Conservation (phyloP, 2,329 filamentous ascomycete species). For the Dactylonectria estremocensis region DNA sequence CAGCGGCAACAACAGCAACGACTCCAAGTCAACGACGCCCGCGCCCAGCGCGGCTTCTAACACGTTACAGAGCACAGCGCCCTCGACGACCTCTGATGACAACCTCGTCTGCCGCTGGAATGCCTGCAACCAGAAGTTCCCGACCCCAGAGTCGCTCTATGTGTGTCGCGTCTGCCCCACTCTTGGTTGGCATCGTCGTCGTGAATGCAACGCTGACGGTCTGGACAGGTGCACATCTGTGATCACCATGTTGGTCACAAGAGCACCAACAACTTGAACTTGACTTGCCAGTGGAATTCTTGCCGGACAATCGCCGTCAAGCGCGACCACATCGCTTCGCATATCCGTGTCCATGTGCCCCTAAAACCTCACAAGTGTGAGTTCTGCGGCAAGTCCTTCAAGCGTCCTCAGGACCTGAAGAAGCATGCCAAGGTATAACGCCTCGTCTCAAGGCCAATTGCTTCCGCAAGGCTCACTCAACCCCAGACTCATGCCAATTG, state of each 20-base stretch:
- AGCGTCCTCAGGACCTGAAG: slow-evolving; percentile 98
- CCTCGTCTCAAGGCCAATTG: slow-evolving; percentile 79
- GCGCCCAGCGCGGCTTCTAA: slow-evolving; percentile 65
- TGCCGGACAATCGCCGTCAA: slow-evolving; percentile 98
- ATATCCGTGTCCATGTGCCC: slow-evolving; percentile 98
- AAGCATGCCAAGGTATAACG: slow-evolving; percentile 99
- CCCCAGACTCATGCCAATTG: slow-evolving; percentile 94
- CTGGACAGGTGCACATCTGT: slow-evolving; percentile 90
- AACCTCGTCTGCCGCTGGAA: slow-evolving; percentile 75
- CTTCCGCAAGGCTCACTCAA: slow-evolving; percentile 66
- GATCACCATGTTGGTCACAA: slow-evolving; percentile 98
- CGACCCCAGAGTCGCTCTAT: slow-evolving; percentile 71
- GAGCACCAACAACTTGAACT: slow-evolving; percentile 97
- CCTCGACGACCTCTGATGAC: slow-evolving; percentile 62
- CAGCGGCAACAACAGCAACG: slow-evolving; percentile 48
- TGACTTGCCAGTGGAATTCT: slow-evolving; percentile 97
- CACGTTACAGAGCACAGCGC: slow-evolving; percentile 60
- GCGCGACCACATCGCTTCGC: slow-evolving; percentile 98
- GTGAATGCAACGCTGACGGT: neutral
- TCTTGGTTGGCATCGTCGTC: neutral
- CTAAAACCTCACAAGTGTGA: slow-evolving; percentile 99
- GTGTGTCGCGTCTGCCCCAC: slow-evolving; percentile 59
- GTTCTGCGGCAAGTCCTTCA: slow-evolving; percentile 99
- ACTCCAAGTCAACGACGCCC: slow-evolving; percentile 69
- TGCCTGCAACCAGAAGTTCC: slow-evolving; percentile 72